These are phyloP conservation scores for Sclerotinia subarctica DNA, from an alignment of 2,329 filamentous ascomycete genomes.

Conservation along the genomic window DNA sequence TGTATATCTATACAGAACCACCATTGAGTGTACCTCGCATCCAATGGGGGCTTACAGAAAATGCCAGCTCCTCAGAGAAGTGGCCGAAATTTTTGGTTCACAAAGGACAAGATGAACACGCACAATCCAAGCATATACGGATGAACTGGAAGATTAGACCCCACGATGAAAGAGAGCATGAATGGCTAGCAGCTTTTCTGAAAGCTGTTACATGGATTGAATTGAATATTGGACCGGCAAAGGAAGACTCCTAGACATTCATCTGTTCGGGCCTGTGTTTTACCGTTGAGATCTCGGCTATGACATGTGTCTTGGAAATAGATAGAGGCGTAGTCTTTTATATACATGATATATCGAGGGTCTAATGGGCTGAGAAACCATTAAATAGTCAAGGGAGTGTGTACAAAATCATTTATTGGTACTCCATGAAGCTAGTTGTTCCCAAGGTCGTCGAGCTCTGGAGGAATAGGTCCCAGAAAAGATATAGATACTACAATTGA, in stretches of 20 bases:
- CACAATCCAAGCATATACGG: neutral
- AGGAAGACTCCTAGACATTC: neutral
- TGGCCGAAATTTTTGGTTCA: constrained; percentile 2
- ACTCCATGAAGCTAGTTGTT: too few relatives aligned
- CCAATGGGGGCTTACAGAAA: neutral
- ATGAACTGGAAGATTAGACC: neutral
- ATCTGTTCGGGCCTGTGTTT: neutral
- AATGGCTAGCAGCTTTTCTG: constrained; percentile 27
- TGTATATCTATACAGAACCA: constrained; percentile 12
- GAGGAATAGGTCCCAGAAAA: too few relatives aligned
- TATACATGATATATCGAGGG: neutral
- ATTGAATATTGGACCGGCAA: constrained; percentile 2
- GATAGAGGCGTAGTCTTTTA: neutral
- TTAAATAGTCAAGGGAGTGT: neutral
- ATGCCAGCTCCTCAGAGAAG: neutral
- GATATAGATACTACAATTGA: too few relatives aligned
- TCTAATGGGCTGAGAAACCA: neutral
- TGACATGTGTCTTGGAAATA: neutral
- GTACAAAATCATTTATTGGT: too few relatives aligned
- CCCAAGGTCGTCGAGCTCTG: too few relatives aligned
- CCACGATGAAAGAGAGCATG: constrained; percentile 23
- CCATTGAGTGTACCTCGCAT: neutral
- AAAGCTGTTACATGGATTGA: constrained; percentile 28
- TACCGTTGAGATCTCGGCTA: neutral
- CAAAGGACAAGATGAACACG: neutral